Evolutionary conservation across 1,139 yeast species (phyloP), one percentile per base, ranked within the genome.

Genomic region (Pichia cactophila): DNA sequence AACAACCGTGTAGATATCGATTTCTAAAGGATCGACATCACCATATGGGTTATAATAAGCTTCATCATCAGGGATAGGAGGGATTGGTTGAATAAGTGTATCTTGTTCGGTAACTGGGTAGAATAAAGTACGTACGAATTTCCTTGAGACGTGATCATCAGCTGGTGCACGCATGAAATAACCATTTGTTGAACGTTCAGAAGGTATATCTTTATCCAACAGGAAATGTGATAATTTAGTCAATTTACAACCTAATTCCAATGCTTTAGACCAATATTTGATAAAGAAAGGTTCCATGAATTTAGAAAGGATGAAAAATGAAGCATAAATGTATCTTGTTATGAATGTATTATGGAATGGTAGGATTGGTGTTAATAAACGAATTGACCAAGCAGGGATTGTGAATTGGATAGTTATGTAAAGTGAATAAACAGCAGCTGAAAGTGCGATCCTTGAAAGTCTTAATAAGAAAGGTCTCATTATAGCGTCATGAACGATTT

Each of bases 401-500:
- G 96, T 96, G 53, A 92, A 75, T 7, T 96, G 95, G 14, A 80
- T 60, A 6, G 83, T 59, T 42, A 94, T 86, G 59, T 90, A 80
- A 0, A 78, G 72, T 3, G 85, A 77, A 65, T 94, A 92, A 26
- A 88, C 87, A 48, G 81, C 72, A 16, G 82, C 94, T 42, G 96
- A 86, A 33, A 88, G 68, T 8, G 75, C 74, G 42, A 92, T 84
- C 55, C 96, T 74, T 36, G 85, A 80, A 37, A 90, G 59, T 63
- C 92, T 97, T 43, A 84, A 70, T 14, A 69, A 56, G 58, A 90
- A 74, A 1, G 96, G 87, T 56, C 86, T 81, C 49, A 85, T 83
- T 53, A 92, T 69, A 1, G 95, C 94, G 62, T 90, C 96, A 57
- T 88, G 92, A 43, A 92, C 77, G n/a, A 94, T 78, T 55, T 92